A percentile compares a stretch with the other conserved stretches of the same genome.
These are phyloP conservation scores for Carex parvula DNA, from an alignment of 176 grass and related monocot species.

Conservation along the genomic window DNA sequence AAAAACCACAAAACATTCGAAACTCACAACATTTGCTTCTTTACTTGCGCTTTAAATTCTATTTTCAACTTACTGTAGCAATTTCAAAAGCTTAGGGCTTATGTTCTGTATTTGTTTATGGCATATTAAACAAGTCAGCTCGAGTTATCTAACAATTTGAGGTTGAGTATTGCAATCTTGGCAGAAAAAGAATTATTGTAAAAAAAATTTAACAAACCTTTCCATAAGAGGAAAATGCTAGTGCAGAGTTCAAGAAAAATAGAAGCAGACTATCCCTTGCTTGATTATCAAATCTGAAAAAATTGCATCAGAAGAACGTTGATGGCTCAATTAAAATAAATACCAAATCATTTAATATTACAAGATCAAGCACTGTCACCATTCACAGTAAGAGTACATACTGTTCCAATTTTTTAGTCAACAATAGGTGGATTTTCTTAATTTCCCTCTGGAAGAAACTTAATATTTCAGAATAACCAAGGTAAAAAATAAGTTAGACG, in stretches of 20 bases:
- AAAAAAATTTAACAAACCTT: slow-evolving; percentile 56
- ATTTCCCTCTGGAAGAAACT: too few relatives aligned
- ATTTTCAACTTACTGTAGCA: neutral
- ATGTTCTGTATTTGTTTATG: neutral
- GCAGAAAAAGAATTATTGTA: neutral
- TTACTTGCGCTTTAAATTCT: neutral
- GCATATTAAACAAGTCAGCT: neutral
- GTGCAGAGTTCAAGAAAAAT: slow-evolving; percentile 63
- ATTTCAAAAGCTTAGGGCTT: neutral
- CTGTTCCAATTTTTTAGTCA: neutral
- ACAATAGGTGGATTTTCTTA: neutral
- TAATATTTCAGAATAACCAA: neutral
- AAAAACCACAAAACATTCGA: neutral
- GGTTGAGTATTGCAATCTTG: neutral
- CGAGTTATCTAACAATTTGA: neutral
- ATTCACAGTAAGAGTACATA: neutral
- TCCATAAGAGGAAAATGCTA: slow-evolving; percentile 59
- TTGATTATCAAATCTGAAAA: slow-evolving; percentile 68
- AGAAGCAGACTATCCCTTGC: slow-evolving; percentile 55
- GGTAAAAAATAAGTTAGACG: neutral
- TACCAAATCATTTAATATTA: slow-evolving; percentile 1
- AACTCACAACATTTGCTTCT: neutral
- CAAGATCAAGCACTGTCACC: neutral
- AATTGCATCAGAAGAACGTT: slow-evolving; percentile 14
- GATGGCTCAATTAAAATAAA: slow-evolving; percentile 3